phyloP scores from a whole-genome alignment of 1,284 basidiomycete species.

The Tremellales sp. region DNA sequence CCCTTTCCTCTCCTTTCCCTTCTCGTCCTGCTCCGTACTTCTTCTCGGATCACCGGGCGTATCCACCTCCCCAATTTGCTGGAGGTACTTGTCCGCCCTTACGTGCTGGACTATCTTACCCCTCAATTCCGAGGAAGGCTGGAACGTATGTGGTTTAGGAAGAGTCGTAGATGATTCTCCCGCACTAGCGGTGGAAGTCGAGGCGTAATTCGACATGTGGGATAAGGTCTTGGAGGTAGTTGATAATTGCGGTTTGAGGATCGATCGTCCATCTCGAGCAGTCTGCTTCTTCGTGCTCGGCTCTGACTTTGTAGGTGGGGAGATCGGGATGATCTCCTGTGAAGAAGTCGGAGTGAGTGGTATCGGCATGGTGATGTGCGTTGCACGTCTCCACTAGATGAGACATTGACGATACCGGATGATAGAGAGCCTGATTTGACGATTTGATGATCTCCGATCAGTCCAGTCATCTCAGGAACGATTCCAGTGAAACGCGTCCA shows the following conservation, averaged over 20 bases:
- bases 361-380: conserved; percentile 21
- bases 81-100: conserved; percentile 2
- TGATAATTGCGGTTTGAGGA: neutral
- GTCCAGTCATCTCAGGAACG: neutral
- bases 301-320: conserved; percentile 16
- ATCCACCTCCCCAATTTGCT: neutral
- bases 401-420: neutral
- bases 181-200: neutral
- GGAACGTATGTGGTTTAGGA: conserved; percentile 7
- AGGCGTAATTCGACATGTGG: neutral
- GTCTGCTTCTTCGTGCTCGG: neutral
- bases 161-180: conserved; percentile 4
- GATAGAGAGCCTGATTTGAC: neutral
- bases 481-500: neutral
- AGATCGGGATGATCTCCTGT: conserved; percentile 36
- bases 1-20: conserved; percentile 9
- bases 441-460: neutral
- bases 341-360: conserved; percentile 33
- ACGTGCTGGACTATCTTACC: conserved; percentile 5
- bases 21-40: neutral
- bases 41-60: neutral
- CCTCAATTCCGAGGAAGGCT: conserved; percentile 7
- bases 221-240: neutral
- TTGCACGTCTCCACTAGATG: neutral
- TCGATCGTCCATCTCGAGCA: neutral